Base-by-base conservation (phyloP, 306 rosid species). In the Corylus avellana region DNA sequence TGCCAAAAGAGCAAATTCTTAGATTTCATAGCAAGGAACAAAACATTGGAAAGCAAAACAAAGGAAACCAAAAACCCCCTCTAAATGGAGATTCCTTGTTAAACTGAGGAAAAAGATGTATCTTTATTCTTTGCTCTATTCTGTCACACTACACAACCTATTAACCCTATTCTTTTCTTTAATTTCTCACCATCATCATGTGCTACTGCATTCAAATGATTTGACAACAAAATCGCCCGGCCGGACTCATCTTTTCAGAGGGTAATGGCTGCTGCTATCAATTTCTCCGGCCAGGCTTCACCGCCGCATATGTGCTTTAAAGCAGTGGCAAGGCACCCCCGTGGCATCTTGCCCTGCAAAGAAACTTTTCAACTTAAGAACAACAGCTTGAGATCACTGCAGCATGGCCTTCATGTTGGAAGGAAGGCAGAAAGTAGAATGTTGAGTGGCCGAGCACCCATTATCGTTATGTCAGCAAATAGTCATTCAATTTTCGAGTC, bases 21-120 rank as follows among this genome's bases (percentile, higher is more conserved):
- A 55, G 83, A 88, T 84, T 90, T 83, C 84, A 70, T 58, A 79
- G 8, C 79, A 88, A 84, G 92, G 76, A 85, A 85, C 47, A 74
- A 78, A 44, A 56, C 73, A 83, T 75, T 55, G 76, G 50, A 76
- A 73, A 77, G 70, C 75, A n/a, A 49, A 79, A 57, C 80, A 76
- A 86, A 74, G 35, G 63, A 74, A 54, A 84, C 57, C 35, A 27
- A 29, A 56, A 64, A 7, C 22, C 13, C 17, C 37, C 8, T 62
- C 68, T 32, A 29, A 16, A 61, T 69, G 10, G 68, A 67, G 55
- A 72, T 84, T 86, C 90, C 83, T 91, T 84, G 67, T 78, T 73
- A 27, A 79, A 76, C 20, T 39, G 39, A 85, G 84, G 74, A 44
- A 69, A 75, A 48, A 9, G 64, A 68, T 35, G 49, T 67, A 42